Base-by-base conservation (phyloP, 306 rosid genomes). In the Herpetospermum pedunculosum region DNA sequence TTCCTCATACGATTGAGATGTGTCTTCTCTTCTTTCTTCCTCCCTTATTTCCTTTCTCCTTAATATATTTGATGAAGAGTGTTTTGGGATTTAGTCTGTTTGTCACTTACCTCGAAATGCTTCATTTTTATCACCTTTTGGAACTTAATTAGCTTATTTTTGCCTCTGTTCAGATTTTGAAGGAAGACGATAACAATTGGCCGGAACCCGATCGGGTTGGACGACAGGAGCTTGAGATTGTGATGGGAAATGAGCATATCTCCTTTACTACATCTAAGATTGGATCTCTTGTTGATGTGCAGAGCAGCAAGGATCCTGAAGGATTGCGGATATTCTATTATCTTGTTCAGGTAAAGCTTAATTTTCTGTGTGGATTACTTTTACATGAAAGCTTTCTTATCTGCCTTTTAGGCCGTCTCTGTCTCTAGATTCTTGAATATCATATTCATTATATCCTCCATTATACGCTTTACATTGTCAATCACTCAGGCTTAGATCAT, bases 291-390 rank as follows among this genome's bases (percentile, higher is more conserved):
- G 96, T 94, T 4, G 99, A 91, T 79, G 99, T 94, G 83, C 96
- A 94, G 84, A 87, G 92, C 60, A 94, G 99, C 78, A 91, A 90
- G n/a, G 99, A 94, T 79, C 97, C 97, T 3, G 96, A 94, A 83
- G 99, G 99, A n/a, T 97, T 94, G 75, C 99, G 99, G 34, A 94
- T 94, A 81, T 94, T 94, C 81, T 91, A 94, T 84, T 94, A 94
- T 74, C 96, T 94, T 63, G 98, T 94, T 83, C 97, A 94, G 98
- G 98, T 93, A 4, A 28, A 76, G 82, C 63, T 23, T 10, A 50
- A 54, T 65, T 57, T 54, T 72, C 29, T 37, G 62, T 23, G n/a
- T n/a, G n/a, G n/a, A 19, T 74, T 71, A 30, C 8, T 64, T 40
- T 44, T 41, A 41, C 5, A 50, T 65, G 30, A 3, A 34, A 5